Evolutionary conservation across 169 alveolate genomes (phyloP), one percentile per base, ranked within the genome.

Genomic region (Plasmodium gonderi): DNA sequence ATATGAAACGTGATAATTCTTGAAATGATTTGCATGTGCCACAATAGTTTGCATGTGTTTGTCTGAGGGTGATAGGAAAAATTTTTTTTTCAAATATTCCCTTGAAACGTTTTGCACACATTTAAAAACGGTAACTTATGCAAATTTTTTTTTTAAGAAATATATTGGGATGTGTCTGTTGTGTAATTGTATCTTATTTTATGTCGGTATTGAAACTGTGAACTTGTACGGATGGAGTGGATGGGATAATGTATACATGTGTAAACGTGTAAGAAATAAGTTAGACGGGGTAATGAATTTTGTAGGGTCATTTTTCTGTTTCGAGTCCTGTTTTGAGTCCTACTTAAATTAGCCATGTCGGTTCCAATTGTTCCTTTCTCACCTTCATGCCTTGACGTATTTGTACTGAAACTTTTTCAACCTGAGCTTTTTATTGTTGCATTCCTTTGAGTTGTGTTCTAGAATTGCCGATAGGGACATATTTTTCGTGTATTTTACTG

Each of bases 401-500:
- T 82, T 82, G 38, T 82, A 82, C 74, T 82, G 91, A 38, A 82
- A 82, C 31, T 82, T 82, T 9, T 72, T 82, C 6, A 45, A 11
- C 44, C 76, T 69, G 42, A 69, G 44, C 42, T 82, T 82, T 20
- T 67, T 82, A 5, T 49, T 82, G 44, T 82, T 82, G 31, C 36
- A 82, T 23, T 68, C 91, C 60, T 69, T 82, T 38, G 64, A 23
- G 42, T 82, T 82, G 74, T 82, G 91, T 36, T 68, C 91, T 14
- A 1, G 29, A 33, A 82, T 82, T 2, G 91, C 74, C 23, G 74
- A 20, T 11, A 82, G 3, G 11, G 91, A 68, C 60, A 68, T 60
- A 7, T 82, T 54, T 75, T 82, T 33, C n/a, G 91, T 82, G 31
- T 82, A 69, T 40, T 82, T 82, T 11, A 82, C 91, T 8, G 82